Evolutionary conservation across 1,139 yeast species (phyloP).

Genomic region (Schizosaccharomyces versatilis): DNA sequence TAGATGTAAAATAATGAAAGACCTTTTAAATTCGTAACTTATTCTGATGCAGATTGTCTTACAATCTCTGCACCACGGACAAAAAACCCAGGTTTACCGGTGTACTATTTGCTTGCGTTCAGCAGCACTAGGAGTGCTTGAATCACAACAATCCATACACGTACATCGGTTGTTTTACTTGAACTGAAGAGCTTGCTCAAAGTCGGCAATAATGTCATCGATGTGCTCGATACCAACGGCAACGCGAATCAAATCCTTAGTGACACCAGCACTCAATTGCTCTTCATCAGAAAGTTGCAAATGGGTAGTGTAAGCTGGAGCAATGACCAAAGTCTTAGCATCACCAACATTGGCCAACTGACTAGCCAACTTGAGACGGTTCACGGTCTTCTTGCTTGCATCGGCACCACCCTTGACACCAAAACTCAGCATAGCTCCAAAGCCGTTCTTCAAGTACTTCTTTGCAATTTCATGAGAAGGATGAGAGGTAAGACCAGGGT

Average conservation of each 20-base stretch:
- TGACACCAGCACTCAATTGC: conserved; percentile 61
- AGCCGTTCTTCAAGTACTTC: conserved; percentile 57
- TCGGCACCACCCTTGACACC: conserved; percentile 52
- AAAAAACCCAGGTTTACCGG: too few species aligned
- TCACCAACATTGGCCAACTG: conserved; percentile 95
- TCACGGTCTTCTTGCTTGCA: conserved; percentile 67
- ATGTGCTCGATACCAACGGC: conserved; percentile 77
- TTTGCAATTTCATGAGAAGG: conserved; percentile 61
- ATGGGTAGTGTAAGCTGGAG: conserved; percentile 90
- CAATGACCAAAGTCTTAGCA: conserved; percentile 77
- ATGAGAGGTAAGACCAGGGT: conserved; percentile 73
- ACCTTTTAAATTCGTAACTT: too few species aligned
- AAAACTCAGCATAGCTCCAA: conserved; percentile 71
- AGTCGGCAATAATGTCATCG: conserved; percentile 71
- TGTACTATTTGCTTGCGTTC: too few species aligned
- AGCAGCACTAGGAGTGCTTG: too few species aligned
- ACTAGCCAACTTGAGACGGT: conserved; percentile 58
- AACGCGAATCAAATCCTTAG: conserved; percentile 58
- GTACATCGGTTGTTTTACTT: not conserved
- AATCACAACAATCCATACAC: too few species aligned
- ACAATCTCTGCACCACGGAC: too few species aligned
- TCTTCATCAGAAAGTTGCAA: conserved; percentile 71
- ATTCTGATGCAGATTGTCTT: too few species aligned
- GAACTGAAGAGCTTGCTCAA: conserved; percentile 56
- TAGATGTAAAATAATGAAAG: too few species aligned